phyloP scores from a whole-genome alignment of 2,329 filamentous ascomycete genomes.

The Aspergillus quadricinctus region DNA sequence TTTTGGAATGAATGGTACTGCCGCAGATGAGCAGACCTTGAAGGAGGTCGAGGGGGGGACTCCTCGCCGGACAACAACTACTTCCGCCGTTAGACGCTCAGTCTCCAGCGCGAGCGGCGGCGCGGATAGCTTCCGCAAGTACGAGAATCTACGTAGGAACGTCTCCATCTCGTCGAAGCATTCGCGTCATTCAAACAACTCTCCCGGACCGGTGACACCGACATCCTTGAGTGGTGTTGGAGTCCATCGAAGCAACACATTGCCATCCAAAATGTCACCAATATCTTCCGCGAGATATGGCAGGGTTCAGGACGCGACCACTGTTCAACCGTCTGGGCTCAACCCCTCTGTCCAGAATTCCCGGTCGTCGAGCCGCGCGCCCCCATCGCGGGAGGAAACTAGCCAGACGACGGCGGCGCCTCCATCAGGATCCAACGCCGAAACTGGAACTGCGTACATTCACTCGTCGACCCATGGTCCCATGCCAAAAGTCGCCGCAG shows the following conservation, averaged over 20 bases:
- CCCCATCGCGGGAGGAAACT: slow-evolving; percentile 18
- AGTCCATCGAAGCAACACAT: slow-evolving; percentile 80
- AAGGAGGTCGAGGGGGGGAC: slow-evolving; percentile 65
- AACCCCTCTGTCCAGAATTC: slow-evolving; percentile 28
- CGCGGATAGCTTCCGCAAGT: slow-evolving; percentile 78
- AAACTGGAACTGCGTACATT: slow-evolving; percentile 21
- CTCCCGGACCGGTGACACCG: slow-evolving; percentile 62
- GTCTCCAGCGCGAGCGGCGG: slow-evolving; percentile 84
- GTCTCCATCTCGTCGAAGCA: slow-evolving; percentile 88
- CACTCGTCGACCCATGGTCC: slow-evolving; percentile 33
- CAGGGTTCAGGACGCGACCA: slow-evolving; percentile 49
- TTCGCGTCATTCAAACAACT: slow-evolving; percentile 69
- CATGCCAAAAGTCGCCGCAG: slow-evolving; percentile 18
- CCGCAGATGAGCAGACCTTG: slow-evolving; percentile 76
- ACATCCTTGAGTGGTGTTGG: slow-evolving; percentile 53
- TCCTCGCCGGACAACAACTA: slow-evolving; percentile 47
- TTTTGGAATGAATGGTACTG: slow-evolving; percentile 97
- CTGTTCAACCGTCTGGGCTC: slow-evolving; percentile 41
- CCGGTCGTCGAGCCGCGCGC: slow-evolving; percentile 26
- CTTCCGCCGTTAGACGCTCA: slow-evolving; percentile 61
- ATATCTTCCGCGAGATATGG: slow-evolving; percentile 65
- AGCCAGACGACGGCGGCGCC: slow-evolving; percentile 7
- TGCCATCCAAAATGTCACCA: slow-evolving; percentile 86
- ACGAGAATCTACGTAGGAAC: slow-evolving; percentile 73
- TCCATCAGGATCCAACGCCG: slow-evolving; percentile 7